Evolutionary conservation across 2,329 filamentous ascomycete genomes (phyloP).

Genomic region (Parastagonospora nodorum): DNA sequence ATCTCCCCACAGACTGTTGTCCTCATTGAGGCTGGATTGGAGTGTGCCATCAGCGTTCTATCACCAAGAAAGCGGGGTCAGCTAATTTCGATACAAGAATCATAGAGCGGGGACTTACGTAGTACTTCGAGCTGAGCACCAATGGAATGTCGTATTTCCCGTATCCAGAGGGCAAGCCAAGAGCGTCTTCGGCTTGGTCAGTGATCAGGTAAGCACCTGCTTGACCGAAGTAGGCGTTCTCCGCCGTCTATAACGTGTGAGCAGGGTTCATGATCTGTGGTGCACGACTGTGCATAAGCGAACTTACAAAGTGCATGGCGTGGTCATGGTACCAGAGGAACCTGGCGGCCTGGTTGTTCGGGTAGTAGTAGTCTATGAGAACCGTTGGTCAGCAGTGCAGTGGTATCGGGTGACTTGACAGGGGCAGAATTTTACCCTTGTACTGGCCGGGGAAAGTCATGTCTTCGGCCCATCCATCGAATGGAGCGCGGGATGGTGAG

Average conservation of each 20-base stretch:
- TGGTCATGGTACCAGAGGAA: constrained; percentile 63
- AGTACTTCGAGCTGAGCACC: constrained; percentile 57
- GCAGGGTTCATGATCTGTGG: constrained; percentile 7
- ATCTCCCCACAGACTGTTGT: constrained; percentile 58
- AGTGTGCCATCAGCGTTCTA: constrained; percentile 55
- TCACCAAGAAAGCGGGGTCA: too few species aligned
- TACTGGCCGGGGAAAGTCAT: constrained; percentile 56
- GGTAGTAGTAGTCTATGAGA: constrained; percentile 58
- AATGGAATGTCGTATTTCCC: constrained; percentile 59
- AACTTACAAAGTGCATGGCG: constrained; percentile 34
- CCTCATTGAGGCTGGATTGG: constrained; percentile 48
- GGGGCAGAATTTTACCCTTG: constrained; percentile 47
- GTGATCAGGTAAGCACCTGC: constrained; percentile 61
- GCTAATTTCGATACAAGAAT: too few species aligned
- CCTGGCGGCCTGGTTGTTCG: constrained; percentile 58
- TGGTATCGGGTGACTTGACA: too few species aligned
- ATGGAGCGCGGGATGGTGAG: constrained; percentile 52
- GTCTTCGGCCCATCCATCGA: constrained; percentile 62
- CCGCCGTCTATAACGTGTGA: constrained; percentile 48
- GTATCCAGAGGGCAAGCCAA: constrained; percentile 58
- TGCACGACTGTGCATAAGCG: constrained; percentile 23
- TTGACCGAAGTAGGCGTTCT: constrained; percentile 63
- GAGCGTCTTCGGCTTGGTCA: constrained; percentile 56
- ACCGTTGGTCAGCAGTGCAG: too few species aligned
- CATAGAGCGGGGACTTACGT: constrained; percentile 26